Base-by-base conservation (phyloP, 148 eudicot species). In the Spergularia marina region DNA sequence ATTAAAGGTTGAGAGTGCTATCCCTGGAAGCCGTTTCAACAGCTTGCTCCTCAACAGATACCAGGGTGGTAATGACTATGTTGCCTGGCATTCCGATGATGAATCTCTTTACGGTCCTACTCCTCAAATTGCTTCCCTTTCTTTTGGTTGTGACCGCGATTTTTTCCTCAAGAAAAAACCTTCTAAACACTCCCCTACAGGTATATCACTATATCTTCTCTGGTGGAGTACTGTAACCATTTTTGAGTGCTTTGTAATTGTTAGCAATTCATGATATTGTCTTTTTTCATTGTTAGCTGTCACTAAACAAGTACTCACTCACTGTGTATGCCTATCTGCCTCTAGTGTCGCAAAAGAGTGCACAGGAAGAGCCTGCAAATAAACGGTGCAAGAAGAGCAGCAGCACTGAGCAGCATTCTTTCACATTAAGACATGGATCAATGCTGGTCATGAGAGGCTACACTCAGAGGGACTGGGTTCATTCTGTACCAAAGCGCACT, bases 11-110 rank as follows among this genome's bases (percentile, higher is more conserved):
- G 88, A 88, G 51, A 70, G 66, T 65, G 89, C 92, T 77, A 79
- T 90, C 69, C 97, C 98, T 30, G 97, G 91, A 70, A 91, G 95
- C 76, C 73, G 78, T 77, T 94, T 91, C 78, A 94, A 94, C 68
- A 91, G 93, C 87, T 80, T 94, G 78, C 84, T 91, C 36, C 75
- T 94, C 20, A 91, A 94, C 80, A 83, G 96, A 79, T 94, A 94
- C 80, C 89, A 91, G 72, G 87, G 83, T 65, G 97, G 98, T 25
- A 78, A 86, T 77, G 98, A 91, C 79, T 87, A 84, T 77, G 97
- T 91, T 51, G 90, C 91, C 64, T 94, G 97, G 97, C 98, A 94
- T 84, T 86, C 98, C 14, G 98, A 94, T 85, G 93, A 91, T 71
- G 98, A 94, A 83, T 85, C 86, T 65, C 88, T 94, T 21, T 94